These are phyloP conservation scores for Thyridium curvatum DNA, from an alignment of 2,329 filamentous ascomycete genomes.

Conservation along the genomic window DNA sequence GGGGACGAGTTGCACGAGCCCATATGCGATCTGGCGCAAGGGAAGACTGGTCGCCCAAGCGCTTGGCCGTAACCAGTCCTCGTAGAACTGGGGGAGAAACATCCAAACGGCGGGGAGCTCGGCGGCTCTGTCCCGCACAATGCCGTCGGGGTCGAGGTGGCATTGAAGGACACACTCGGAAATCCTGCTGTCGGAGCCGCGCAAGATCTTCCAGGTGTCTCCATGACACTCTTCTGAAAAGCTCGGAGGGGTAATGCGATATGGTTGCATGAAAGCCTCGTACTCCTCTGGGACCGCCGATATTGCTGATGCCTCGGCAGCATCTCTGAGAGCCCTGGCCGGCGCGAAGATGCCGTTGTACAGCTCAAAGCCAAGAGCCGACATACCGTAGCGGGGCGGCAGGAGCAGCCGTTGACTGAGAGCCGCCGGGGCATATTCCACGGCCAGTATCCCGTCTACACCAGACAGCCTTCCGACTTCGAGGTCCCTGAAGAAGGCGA, in stretches of 20 bases:
- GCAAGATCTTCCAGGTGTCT: background rate
- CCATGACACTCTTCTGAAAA: background rate
- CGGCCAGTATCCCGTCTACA: constrained; percentile 8
- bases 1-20: constrained; percentile 18
- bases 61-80: constrained; percentile 27
- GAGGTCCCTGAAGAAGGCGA: constrained; percentile 65
- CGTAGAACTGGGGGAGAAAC: constrained; percentile 33
- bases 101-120: constrained; percentile 24
- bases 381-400: constrained; percentile 12
- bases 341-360: constrained; percentile 15
- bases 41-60: constrained; percentile 30
- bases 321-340: constrained; percentile 13
- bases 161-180: constrained; percentile 11
- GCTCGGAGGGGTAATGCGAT: constrained; percentile 9
- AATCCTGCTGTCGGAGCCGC: constrained; percentile 18
- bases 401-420: constrained; percentile 18
- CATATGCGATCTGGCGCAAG: constrained; percentile 29
- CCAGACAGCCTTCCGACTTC: constrained; percentile 18
- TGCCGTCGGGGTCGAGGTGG: too few relatives aligned
- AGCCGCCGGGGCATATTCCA: constrained; percentile 11
- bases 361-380: constrained; percentile 24
- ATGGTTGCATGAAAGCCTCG: constrained; percentile 16
- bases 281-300: constrained; percentile 12
- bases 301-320: constrained; percentile 10
- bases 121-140: too few relatives aligned